phyloP scores from a whole-genome alignment of 2,329 filamentous ascomycete genomes.

The Alternaria solani region DNA sequence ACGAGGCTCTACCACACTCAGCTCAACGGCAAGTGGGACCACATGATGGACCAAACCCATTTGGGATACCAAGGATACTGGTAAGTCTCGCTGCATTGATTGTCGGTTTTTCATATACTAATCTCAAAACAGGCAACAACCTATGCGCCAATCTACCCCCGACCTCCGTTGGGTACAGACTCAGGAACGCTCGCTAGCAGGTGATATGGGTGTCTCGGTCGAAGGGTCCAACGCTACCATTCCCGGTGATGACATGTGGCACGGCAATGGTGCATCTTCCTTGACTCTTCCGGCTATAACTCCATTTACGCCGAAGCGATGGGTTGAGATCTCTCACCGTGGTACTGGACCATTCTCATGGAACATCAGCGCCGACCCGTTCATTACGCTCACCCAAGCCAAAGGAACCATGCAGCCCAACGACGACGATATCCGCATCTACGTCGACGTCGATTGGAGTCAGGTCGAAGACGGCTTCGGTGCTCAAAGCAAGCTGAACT shows the following conservation, averaged over 20 bases:
- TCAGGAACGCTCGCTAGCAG: constrained; percentile 65
- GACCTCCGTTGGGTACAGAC: constrained; percentile 68
- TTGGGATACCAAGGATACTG: constrained; percentile 52
- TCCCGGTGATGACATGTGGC: constrained; percentile 71
- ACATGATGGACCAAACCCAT: constrained; percentile 54
- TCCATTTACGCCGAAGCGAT: constrained; percentile 47
- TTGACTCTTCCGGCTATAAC: constrained; percentile 43
- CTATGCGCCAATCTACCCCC: constrained; percentile 73
- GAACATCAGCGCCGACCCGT: constrained; percentile 50
- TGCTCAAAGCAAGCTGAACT: constrained; percentile 44
- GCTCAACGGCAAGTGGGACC: constrained; percentile 51
- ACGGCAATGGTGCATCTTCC: constrained; percentile 55
- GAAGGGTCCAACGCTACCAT: constrained; percentile 73
- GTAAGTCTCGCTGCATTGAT: constrained; percentile 45
- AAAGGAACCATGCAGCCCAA: constrained; percentile 43
- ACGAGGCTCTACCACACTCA: constrained; percentile 47
- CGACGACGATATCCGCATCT: constrained; percentile 45
- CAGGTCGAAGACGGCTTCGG: constrained; percentile 36
- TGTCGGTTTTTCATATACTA: not conserved
- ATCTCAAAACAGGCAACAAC: constrained; percentile 66
- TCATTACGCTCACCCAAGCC: constrained; percentile 45
- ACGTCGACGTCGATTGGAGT: constrained; percentile 50
- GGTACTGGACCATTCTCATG: constrained; percentile 45
- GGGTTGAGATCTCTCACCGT: constrained; percentile 49
- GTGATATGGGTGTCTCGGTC: constrained; percentile 69